Base-by-base conservation (phyloP, 2,329 filamentous ascomycete genomes). In the Fusarium sp. region DNA sequence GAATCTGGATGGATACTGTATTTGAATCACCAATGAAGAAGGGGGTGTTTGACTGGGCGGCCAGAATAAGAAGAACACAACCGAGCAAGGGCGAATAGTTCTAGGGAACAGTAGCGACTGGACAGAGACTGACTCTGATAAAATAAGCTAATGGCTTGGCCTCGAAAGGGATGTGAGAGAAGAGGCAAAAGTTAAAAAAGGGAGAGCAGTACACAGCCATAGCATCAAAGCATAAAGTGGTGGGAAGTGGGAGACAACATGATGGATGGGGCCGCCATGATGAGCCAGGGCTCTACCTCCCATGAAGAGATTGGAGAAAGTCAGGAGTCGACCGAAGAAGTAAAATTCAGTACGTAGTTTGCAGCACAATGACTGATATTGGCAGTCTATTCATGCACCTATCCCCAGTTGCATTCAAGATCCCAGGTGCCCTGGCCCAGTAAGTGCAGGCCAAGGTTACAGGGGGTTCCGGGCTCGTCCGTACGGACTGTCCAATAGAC, bases 401-500 rank as follows among this genome's bases (percentile, higher is more conserved):
- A 47, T 38, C 42, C 53, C 49, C 42, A 12, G 34, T 24, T 20
- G 32, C 49, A 27, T 40, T 52, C 49, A 60, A 63, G 53, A 67
- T 60, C 66, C 61, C 45, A 46, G 65, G 60, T 42, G 50, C 50
- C 32, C 24, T 53, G 34, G 50, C 15, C 32, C 50, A 52, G 50
- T n/a, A 51, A 40, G 32, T 27, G 12, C 22, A 52, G 47, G 30
- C 18, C 47, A 51, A 24, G 16, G 9, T 27, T 44, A 59, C 55
- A 63, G 53, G 64, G 46, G 55, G 58, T 25, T 24, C 30, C 25
- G 56, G 63, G 46, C 57, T 59, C 55, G 59, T 57, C 59, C 56
- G 57, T 56, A 70, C 49, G 34, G 10, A n/a, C 18, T n/a, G 7
- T n/a, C 70, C 70, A 73, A 71, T 71, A 47, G 63, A 40, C 52